Conservation (phyloP, 1,139 yeast species). For the Schizosaccharomyces versatilis region DNA sequence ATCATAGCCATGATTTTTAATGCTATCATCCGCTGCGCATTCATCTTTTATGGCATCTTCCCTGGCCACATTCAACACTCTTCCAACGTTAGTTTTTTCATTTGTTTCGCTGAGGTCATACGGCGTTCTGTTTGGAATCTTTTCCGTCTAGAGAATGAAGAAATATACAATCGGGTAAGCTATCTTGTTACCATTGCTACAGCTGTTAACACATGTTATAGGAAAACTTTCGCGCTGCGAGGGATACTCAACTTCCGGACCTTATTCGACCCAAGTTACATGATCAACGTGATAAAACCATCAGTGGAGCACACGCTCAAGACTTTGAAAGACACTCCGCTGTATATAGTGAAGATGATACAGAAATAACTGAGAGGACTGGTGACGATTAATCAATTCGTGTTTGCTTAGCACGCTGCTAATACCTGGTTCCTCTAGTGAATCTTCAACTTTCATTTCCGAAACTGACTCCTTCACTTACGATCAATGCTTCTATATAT, state of each 20-base stretch:
- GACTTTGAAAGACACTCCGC: too few relatives aligned
- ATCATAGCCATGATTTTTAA: slow-evolving; percentile 55
- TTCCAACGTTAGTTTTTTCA: slow-evolving; percentile 66
- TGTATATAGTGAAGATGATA: too few relatives aligned
- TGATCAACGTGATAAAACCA: too few relatives aligned
- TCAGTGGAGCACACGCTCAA: too few relatives aligned
- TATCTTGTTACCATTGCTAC: too few relatives aligned
- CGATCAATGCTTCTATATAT: too few relatives aligned
- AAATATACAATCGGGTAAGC: slow-evolving; percentile 17
- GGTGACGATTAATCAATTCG: too few relatives aligned
- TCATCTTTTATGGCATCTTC: slow-evolving; percentile 64
- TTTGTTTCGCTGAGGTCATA: slow-evolving; percentile 59
- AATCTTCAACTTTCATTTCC: too few relatives aligned
- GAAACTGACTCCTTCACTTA: too few relatives aligned
- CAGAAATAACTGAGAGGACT: too few relatives aligned
- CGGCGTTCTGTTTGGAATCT: slow-evolving; percentile 75
- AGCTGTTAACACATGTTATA: background rate
- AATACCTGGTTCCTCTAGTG: too few relatives aligned
- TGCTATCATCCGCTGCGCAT: slow-evolving; percentile 58
- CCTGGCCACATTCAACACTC: slow-evolving; percentile 63
- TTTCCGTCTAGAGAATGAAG: slow-evolving; percentile 90
- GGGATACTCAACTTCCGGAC: background rate
- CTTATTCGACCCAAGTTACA: background rate
- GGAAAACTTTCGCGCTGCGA: background rate
- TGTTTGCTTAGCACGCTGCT: too few relatives aligned